A percentile compares a stretch with the other conserved stretches of the same genome.
Conservation (phyloP, 257 asterid genomes). For the Scutellaria barbata region DNA sequence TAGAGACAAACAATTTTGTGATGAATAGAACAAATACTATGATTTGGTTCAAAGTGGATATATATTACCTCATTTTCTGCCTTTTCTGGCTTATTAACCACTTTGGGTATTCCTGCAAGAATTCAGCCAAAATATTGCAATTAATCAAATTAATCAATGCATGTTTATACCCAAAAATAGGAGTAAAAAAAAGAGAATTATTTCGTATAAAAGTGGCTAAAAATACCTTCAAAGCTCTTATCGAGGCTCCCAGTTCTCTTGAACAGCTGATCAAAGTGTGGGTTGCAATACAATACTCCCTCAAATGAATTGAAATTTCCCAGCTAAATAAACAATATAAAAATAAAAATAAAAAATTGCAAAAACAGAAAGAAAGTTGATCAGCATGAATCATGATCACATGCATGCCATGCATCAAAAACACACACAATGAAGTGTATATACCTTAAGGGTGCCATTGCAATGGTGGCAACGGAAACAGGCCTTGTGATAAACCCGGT, state of each 20-base stretch:
- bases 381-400: no score
- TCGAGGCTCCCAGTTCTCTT: constrained; percentile 87
- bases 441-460: constrained; percentile 77
- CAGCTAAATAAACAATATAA: constrained; percentile 62
- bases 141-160: neutral
- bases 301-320: constrained; percentile 80
- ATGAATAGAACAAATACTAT: neutral
- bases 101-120: constrained; percentile 61
- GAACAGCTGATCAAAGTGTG: constrained; percentile 74
- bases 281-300: constrained; percentile 76
- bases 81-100: constrained; percentile 56
- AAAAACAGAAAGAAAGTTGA: neutral
- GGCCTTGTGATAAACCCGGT: constrained; percentile 70
- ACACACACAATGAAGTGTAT: neutral
- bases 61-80: constrained; percentile 60
- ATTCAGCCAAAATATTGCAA: constrained; percentile 10
- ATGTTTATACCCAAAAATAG: no score
- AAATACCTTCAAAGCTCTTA: constrained; percentile 73
- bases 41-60: neutral
- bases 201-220: neutral
- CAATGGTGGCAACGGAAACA: constrained; percentile 86
- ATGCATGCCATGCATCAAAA: neutral
- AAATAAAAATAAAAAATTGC: neutral
- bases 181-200: no score
- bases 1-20: neutral